Evolutionary conservation across 257 asterid species (phyloP).

Genomic region (Nicotiana otophora): DNA sequence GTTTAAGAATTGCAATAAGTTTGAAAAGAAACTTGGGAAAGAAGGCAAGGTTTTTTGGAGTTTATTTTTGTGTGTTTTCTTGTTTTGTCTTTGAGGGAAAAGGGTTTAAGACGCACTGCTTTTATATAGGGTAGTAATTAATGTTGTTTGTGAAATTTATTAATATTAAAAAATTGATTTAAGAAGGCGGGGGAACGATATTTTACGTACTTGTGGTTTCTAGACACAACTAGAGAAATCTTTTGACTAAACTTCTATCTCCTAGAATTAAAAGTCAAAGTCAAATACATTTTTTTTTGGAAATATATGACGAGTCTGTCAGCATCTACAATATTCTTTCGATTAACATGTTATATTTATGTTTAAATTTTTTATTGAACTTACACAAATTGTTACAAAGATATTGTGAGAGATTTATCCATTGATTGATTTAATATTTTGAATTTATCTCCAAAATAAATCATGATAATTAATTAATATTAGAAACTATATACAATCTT

Average conservation of each 20-base stretch:
- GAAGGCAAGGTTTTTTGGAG: background rate
- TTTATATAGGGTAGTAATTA: conserved; percentile 3
- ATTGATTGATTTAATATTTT: too few relatives aligned
- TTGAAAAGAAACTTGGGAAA: conserved; percentile 22
- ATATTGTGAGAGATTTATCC: too few relatives aligned
- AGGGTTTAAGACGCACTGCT: background rate
- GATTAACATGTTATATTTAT: too few relatives aligned
- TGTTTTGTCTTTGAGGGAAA: background rate
- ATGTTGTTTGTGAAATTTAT: conserved; percentile 5
- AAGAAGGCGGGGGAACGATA: background rate
- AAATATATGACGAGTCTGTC: too few relatives aligned
- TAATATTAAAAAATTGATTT: background rate
- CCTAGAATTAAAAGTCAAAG: background rate
- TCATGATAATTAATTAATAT: too few relatives aligned
- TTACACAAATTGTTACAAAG: too few relatives aligned
- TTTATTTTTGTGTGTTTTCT: background rate
- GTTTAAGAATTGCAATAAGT: conserved; percentile 16
- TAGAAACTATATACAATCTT: too few relatives aligned
- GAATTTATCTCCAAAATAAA: too few relatives aligned
- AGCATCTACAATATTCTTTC: too few relatives aligned
- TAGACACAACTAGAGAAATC: background rate
- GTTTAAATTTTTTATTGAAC: too few relatives aligned
- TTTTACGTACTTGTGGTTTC: background rate
- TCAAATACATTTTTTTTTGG: background rate
- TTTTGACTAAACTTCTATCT: background rate